Base-by-base conservation (phyloP, 805 yeast genomes). In the Kurtzmaniella cleridarum region DNA sequence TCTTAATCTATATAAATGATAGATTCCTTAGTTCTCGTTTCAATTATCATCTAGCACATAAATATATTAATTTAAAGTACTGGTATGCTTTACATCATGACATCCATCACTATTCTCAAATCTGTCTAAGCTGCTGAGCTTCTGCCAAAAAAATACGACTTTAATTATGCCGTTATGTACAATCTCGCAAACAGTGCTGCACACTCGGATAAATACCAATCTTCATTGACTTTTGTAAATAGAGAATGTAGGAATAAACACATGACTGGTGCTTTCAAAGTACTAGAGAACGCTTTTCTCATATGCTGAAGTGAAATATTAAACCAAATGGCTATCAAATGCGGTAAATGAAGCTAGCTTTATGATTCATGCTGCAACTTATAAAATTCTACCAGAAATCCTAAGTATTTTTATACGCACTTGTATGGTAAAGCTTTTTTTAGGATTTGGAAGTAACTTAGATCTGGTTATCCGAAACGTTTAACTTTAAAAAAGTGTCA, bases 191-290 rank as follows among this genome's bases (percentile, higher is more conserved):
- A 67, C 53, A 85, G 85, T 9, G 64, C 66, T 30, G 60, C 60
- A 7, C 74, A 66, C 34, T 80, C 81, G 9, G 66, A 66, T 54
- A 70, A 64, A n/a, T 52, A 71, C 9, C 85, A 7, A 54, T 51
- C 33, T 79, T 80, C 49, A 63, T 62, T 5, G 75, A 75, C 49
- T 69, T 71, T 33, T 50, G 58, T 27, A 27, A 70, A 80, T 47
- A 62, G 85, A 42, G 63, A 70, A 50, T 77, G 78, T 76, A 59
- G 76, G 40, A 55, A 72, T 35, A 76, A 84, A 54, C 95, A 86
- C 51, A 77, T 83, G 81, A 95, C 95, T 1, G 93, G 81, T 27
- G 90, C 91, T 1, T 86, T 86, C 66, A 72, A 95, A 44, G 75
- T 83, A 1, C 84, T n/a, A n/a, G n/a, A n/a, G n/a, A n/a, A n/a